Evolutionary conservation across 2,329 filamentous ascomycete species (phyloP), one percentile per base, ranked within the genome.

Genomic region (Coniosporium tulheliwenetii): DNA sequence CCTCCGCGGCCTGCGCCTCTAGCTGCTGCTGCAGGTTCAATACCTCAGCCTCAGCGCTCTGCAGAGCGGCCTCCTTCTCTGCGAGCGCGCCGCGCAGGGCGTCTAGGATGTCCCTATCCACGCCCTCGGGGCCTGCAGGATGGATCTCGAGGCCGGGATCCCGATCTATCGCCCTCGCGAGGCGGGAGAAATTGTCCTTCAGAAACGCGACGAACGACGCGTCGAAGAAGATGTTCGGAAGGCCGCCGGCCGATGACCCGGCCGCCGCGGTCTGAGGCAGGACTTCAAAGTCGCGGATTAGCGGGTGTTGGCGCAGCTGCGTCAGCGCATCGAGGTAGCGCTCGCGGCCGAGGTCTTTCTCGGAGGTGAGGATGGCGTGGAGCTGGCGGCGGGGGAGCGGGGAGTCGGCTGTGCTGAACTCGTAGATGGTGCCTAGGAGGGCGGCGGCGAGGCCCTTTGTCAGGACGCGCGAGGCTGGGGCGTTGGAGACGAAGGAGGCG

Each of bases 321-420:
- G 73, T 76, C 33, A 98, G 70, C 45, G 79, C 79, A 57, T 93
- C 82, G 41, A 93, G 75, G 54, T 94, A 98, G 51, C 80, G 79
- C 50, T 94, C 86, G 48, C 87, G 78, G 33, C 86, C 85, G 51
- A 96, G 72, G 19, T 26, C 19, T 26, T 26, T 26, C 43, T 80
- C 77, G 36, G 80, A 77, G 26, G 75, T 69, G 31, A 98, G 67
- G 26, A 95, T 73, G 16, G 81, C 77, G 52, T 93, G 83, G 36
- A 98, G 65, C 8, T 81, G 87, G 16, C 77, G 70, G 45, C 91
- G 74, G 5, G 89, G 75, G 39, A 98, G 80, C 0, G 91, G 85
- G 0, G 89, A 96, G 60, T 98, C 91, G 56, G 93, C 94, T 0
- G 89, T 95, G 8, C 89, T 96, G 54, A 96, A 98, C 53, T 98